Evolutionary conservation across 306 rosid species (phyloP), one percentile per base, ranked within the genome.

Genomic region (Vicia faba): DNA sequence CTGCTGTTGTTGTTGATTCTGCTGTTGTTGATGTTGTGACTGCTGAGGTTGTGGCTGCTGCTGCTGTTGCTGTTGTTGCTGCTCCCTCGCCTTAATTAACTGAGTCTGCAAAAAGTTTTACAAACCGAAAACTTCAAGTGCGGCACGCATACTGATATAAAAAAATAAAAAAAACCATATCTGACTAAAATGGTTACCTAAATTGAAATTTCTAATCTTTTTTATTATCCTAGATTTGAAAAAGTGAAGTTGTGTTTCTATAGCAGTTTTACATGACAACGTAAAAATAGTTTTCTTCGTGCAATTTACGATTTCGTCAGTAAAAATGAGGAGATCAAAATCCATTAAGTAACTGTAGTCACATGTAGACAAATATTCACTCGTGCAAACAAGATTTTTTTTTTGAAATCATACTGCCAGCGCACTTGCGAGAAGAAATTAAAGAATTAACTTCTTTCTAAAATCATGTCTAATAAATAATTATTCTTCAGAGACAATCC

Each of bases 81-180:
- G 99, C 72, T 93, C 99, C 80, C 92, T 82, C 39, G 90, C 85
- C 84, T 93, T 93, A 70, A 86, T 86, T 60, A 85, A 64, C 58
- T 93, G 99, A 1, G 99, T 90, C 99, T 93, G 81, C 65, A 79
- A 58, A 69, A 51, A 66, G 79, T 49, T 74, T 63, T 50, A 50
- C 55, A 70, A 35, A 65, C 45, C 74, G 68, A 72, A 71, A 86
- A 69, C 64, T 63, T 80, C 69, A 68, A 45, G 57, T 23, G 61
- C 35, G 7, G 29, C 38, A 14, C 39, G 31, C 31, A 28, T 28
- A 28, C 5, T 28, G 31, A 28, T 28, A 28, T 28, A 28, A 20
- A 28, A 28, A 28, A 28, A n/a, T 23, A 26, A 26, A 28, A 28
- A 28, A 28, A 28, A 28, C 5, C 3, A 28, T 28, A 28, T 28